Conservation (phyloP, 2,329 filamentous ascomycete species). For the Sporothrix pseudoabietina region DNA sequence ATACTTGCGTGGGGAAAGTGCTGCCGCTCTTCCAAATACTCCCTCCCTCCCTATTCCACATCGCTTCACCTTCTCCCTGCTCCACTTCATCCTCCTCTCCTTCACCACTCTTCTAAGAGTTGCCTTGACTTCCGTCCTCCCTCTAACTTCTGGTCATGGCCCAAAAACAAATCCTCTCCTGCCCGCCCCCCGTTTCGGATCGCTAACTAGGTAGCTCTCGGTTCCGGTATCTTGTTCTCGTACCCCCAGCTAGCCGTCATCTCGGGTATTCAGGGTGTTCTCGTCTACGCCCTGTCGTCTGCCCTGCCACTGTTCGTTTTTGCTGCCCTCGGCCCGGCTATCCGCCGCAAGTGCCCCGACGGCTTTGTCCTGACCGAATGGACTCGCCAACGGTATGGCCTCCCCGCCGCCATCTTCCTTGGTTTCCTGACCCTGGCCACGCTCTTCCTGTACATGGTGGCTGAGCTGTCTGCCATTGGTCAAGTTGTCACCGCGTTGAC, state of each 20-base stretch:
- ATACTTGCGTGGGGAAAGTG: conserved; percentile 98
- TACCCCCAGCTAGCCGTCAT: conserved; percentile 81
- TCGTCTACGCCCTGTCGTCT: conserved; percentile 75
- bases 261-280: conserved; percentile 73
- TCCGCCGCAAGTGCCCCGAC: conserved; percentile 76
- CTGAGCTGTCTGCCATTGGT: conserved; percentile 77
- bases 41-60: not conserved
- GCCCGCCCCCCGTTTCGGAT: conserved; percentile 32
- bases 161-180: not conserved
- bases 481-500: conserved; percentile 76
- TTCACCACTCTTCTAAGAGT: conserved; percentile 35
- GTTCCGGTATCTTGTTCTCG: conserved; percentile 79
- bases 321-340: conserved; percentile 72
- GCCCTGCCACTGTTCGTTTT: conserved; percentile 74
- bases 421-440: conserved; percentile 78
- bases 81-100: conserved; percentile 35
- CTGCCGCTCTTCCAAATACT: conserved; percentile 67
- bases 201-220: conserved; percentile 67
- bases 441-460: conserved; percentile 84
- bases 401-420: conserved; percentile 69
- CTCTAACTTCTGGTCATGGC: conserved; percentile 28
- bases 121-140: conserved; percentile 7
- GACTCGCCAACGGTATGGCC: conserved; percentile 77
- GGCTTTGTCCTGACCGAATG: conserved; percentile 85
- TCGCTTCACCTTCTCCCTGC: conserved; percentile 32